These are phyloP conservation scores for Coprinopsis cinerea DNA, from an alignment of 768 basidiomycete genomes.

Conservation along the genomic window DNA sequence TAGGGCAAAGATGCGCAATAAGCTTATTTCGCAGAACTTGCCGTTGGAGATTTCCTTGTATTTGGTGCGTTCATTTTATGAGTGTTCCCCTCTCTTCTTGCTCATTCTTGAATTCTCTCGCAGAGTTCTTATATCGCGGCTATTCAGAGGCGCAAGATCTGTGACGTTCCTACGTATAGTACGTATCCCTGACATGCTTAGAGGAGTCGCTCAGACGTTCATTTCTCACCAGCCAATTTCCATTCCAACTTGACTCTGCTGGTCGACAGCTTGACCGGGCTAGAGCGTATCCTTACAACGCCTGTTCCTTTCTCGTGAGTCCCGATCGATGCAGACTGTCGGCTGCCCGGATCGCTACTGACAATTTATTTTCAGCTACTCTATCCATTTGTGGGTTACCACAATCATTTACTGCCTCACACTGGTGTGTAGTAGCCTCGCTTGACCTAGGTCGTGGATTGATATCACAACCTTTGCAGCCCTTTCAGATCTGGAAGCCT, in stretches of 20 bases:
- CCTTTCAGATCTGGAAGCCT: constrained; percentile 54
- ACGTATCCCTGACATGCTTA: constrained; percentile 20
- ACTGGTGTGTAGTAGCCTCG: constrained; percentile 35
- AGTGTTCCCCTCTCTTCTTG: background rate
- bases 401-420: constrained; percentile 55
- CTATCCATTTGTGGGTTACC: constrained; percentile 63
- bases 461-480: constrained; percentile 28
- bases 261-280: constrained; percentile 59
- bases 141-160: constrained; percentile 47
- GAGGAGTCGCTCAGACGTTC: too few relatives aligned
- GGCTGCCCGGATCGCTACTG: background rate
- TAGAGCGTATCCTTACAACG: constrained; percentile 70
- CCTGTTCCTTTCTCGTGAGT: constrained; percentile 72
- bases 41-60: constrained; percentile 69
- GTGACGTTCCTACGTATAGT: constrained; percentile 61
- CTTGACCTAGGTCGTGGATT: background rate
- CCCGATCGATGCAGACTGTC: background rate
- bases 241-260: constrained; percentile 45
- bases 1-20: constrained; percentile 43
- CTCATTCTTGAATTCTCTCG: constrained; percentile 12
- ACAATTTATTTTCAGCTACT: constrained; percentile 39
- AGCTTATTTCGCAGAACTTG: constrained; percentile 49
- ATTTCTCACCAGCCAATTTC: constrained; percentile 34
- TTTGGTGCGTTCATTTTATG: constrained; percentile 34
- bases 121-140: constrained; percentile 65